Evolutionary conservation across 306 rosid genomes (phyloP).

Genomic region (Luffa aegyptiaca): DNA sequence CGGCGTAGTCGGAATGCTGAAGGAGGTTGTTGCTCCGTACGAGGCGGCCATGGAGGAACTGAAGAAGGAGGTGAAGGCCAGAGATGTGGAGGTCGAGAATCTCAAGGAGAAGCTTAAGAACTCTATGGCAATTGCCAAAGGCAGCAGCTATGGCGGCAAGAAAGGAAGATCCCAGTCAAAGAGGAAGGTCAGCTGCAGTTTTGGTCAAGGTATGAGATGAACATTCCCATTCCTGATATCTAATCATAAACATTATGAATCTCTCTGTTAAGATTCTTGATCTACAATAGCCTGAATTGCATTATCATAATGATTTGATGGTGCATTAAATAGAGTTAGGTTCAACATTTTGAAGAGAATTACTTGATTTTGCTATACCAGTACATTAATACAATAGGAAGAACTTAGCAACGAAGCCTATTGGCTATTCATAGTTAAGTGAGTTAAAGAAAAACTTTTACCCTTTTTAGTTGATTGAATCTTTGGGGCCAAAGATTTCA

Average conservation of each 20-base stretch:
- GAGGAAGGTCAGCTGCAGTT: constrained; percentile 43
- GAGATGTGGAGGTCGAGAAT: constrained; percentile 61
- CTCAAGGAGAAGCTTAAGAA: constrained; percentile 76
- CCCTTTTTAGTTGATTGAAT: neutral
- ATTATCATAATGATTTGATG: neutral
- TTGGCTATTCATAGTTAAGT: neutral
- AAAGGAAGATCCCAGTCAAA: constrained; percentile 56
- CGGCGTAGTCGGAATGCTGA: constrained; percentile 28
- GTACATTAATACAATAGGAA: neutral
- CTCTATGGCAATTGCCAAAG: constrained; percentile 24
- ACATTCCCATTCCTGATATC: neutral
- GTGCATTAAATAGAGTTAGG: neutral
- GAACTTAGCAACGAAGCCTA: neutral
- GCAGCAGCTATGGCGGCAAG: constrained; percentile 41
- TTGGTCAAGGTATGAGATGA: constrained; percentile 50
- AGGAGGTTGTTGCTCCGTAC: constrained; percentile 91
- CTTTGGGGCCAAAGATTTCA: neutral
- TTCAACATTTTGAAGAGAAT: neutral
- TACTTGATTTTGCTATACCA: neutral
- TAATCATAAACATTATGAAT: neutral
- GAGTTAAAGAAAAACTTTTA: neutral
- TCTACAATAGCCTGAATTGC: neutral
- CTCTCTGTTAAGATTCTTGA: neutral
- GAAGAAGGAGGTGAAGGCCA: constrained; percentile 66
- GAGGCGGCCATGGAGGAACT: constrained; percentile 89